These are phyloP conservation scores for Hyaloperonospora arabidopsidis DNA, from an alignment of 352 stramenopile genomes.

Conservation along the genomic window DNA sequence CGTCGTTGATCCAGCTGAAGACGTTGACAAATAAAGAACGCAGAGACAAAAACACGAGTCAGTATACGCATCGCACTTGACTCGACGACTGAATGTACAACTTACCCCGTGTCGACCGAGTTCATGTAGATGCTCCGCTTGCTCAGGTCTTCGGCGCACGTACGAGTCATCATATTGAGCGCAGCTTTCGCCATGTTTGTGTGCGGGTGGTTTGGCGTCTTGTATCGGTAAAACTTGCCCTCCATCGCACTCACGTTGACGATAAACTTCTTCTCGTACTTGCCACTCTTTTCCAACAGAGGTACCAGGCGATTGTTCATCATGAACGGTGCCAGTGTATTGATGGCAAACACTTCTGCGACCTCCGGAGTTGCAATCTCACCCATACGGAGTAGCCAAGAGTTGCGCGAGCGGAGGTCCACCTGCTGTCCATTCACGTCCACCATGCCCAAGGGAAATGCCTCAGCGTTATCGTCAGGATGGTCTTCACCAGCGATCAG, in stretches of 20 bases:
- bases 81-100: constrained; percentile 8
- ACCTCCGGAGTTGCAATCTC: constrained; percentile 86
- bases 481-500: constrained; percentile 69
- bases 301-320: constrained; percentile 91
- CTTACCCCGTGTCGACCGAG: constrained; percentile 92
- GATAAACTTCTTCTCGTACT: constrained; percentile 84
- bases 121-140: constrained; percentile 96
- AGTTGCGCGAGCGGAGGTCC: constrained; percentile 91
- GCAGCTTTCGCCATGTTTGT: constrained; percentile 98
- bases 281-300: constrained; percentile 67
- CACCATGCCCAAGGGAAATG: constrained; percentile 69
- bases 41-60: constrained; percentile 3
- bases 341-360: constrained; percentile 89
- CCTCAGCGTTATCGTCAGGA: constrained; percentile 40
- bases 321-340: constrained; percentile 95
- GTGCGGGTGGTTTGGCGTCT: constrained; percentile 94
- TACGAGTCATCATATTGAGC: constrained; percentile 98
- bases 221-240: constrained; percentile 97
- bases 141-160: constrained; percentile 90
- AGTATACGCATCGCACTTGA: not conserved
- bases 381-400: constrained; percentile 92
- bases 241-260: constrained; percentile 98
- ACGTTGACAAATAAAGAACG: not conserved
- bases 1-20: constrained; percentile 95
- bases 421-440: constrained; percentile 96